Evolutionary conservation across 2,329 filamentous ascomycete species (phyloP), one percentile per base, ranked within the genome.

Genomic region (Aspergillus neotritici): DNA sequence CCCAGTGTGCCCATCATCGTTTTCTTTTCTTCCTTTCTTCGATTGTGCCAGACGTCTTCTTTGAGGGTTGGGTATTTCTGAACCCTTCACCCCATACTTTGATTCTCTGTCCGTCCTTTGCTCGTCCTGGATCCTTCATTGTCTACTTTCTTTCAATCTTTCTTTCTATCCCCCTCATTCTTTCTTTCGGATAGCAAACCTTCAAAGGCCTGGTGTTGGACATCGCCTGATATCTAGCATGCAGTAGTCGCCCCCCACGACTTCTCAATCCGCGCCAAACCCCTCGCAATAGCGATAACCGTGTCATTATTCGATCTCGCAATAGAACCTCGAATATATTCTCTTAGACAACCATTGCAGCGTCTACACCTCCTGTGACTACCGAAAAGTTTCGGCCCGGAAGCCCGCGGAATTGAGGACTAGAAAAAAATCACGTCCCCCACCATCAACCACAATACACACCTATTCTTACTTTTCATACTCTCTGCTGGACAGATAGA

Each of bases 371-470:
- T 11, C 31, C 17, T n/a, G 14, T n/a, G 21, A 25, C 21, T 14
- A 25, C 6, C 21, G 7, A 25, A 25, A 6, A 9, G 9, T 25
- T 25, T 25, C 21, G 21, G 21, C 21, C 42, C 52, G 52, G 52
- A 54, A 53, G 46, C 16, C 38, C 43, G 48, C 50, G 52, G 49
- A 50, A 45, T 47, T 29, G 37, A 41, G 29, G 25, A 25, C 21
- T 25, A 5, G 17, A 21, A 25, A 25, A 25, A 25, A 25, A 25
- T 7, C 21, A 25, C 17, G 3, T 25, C 9, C 21, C 21, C 21
- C 21, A 25, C 21, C 21, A 25, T 25, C 21, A 25, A 25, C 21
- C 21, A 25, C 21, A 9, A 25, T 25, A 25, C 21, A 25, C 21
- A 25, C 6, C 6, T 25, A 25, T 25, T 25, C 21, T 25, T 25